These are phyloP conservation scores for Wallacemonas rigidus DNA, from an alignment of 208 protist species.

Conservation along the genomic window DNA sequence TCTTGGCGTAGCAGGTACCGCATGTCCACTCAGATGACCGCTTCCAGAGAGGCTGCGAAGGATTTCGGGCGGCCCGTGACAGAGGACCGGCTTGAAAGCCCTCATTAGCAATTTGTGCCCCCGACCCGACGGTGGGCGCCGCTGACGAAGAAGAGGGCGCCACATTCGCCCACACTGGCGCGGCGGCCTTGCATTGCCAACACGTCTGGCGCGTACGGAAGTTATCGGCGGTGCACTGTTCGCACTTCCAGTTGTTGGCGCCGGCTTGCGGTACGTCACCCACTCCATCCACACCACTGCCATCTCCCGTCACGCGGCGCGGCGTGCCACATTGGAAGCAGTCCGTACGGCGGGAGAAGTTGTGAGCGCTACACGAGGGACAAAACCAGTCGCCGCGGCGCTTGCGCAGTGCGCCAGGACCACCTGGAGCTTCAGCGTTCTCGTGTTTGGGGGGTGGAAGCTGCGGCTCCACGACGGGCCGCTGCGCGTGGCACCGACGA, in stretches of 20 bases:
- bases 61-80: neutral
- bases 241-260: constrained; percentile 84
- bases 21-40: constrained; percentile 69
- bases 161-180: constrained; percentile 16
- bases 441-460: constrained; percentile 12
- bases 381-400: constrained; percentile 74
- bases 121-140: neutral
- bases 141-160: neutral
- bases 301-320: constrained; percentile 1
- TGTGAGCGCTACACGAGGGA: constrained; percentile 59
- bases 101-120: constrained; percentile 65
- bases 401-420: constrained; percentile 12
- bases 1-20: constrained; percentile 85
- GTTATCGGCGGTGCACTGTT: constrained; percentile 78
- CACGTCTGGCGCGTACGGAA: constrained; percentile 81
- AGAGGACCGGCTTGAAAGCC: constrained; percentile 62
- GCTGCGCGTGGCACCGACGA: constrained; percentile 46
- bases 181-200: constrained; percentile 67
- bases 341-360: constrained; percentile 67
- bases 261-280: neutral
- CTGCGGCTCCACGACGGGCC: constrained; percentile 54
- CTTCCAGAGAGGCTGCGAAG: neutral
- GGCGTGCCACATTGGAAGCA: constrained; percentile 74
- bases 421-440: neutral
- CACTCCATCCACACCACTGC: neutral